phyloP scores from a whole-genome alignment of 305 asterid species.

The Fraxinus sp. region DNA sequence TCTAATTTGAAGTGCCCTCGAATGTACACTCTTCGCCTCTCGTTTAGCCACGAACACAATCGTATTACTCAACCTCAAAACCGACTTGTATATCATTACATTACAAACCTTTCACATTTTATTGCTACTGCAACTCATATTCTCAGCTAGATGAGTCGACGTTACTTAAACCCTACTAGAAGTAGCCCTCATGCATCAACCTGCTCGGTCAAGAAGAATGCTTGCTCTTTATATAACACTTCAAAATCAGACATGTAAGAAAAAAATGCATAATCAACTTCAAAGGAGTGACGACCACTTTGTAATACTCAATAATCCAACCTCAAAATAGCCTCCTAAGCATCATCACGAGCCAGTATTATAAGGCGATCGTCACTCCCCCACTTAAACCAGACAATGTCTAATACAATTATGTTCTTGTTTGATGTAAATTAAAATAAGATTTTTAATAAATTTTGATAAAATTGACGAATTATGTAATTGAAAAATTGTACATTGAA shows the following conservation, averaged over 20 bases:
- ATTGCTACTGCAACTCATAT: neutral
- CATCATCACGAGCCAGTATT: neutral
- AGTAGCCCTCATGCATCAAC: neutral
- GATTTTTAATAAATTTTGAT: too few species aligned
- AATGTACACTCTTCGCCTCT: neutral
- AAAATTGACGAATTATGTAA: too few species aligned
- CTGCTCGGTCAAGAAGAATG: neutral
- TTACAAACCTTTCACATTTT: neutral
- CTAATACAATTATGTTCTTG: too few species aligned
- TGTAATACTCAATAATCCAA: neutral
- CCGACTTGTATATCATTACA: neutral
- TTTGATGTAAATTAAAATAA: too few species aligned
- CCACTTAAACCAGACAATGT: neutral
- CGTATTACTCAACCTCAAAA: neutral
- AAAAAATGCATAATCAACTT: neutral
- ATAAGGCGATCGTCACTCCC: neutral
- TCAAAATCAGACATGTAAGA: too few species aligned
- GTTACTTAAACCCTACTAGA: neutral
- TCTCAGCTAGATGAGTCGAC: neutral
- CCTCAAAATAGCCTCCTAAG: neutral
- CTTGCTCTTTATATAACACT: too few species aligned
- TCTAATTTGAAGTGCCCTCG: neutral
- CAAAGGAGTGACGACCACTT: neutral
- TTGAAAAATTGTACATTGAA: too few species aligned
- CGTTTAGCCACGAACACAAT: neutral